Base-by-base conservation (phyloP, 306 rosid species). In the Luffa acutangula region DNA sequence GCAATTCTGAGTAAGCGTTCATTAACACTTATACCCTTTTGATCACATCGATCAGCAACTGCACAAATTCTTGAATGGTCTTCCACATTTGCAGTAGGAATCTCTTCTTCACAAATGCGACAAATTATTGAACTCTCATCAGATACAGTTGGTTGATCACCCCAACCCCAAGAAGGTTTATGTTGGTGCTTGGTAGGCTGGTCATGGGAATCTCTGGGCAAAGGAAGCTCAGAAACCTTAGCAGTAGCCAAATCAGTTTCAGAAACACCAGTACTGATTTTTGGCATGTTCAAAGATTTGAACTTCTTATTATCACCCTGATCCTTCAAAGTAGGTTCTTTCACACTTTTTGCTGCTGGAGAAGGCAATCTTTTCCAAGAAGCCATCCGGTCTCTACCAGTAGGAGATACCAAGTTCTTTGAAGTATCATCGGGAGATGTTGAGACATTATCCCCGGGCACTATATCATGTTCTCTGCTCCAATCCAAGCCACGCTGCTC, bases 81-180 rank as follows among this genome's bases (percentile, higher is more conserved):
- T 87, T 95, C 99, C 85, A 95, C 97, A 81, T 87, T 91, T 75
- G 82, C 84, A 81, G 99, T 95, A 52, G 97, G 94, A 85, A 95
- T 97, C 59, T 95, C 93, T 80, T 95, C 99, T 92, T 95, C 99
- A 74, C 99, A 95, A 85, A 95, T 95, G 78, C 99, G 99, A 86
- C 99, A 95, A 72, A 95, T 95, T 79, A 95, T 95, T 76, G 97
- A 91, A 85, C 80, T 88, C 52, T 93, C 99, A 34, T 93, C 97
- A 79, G 84, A 82, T 79, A 57, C 79, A 82, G 83, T 80, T 37
- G 76, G 97, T 79, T 83, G 96, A 82, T 92, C 92, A 5, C 93
- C 97, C 98, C 99, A 93, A 39, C 97, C 99, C 97, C 99, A 93
- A 72, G 99, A 95, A 76, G 80, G 79, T 80, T 87, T 93, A 79